Evolutionary conservation across 345 rosid genomes (phyloP).

Genomic region (Hirschfeldia incana): DNA sequence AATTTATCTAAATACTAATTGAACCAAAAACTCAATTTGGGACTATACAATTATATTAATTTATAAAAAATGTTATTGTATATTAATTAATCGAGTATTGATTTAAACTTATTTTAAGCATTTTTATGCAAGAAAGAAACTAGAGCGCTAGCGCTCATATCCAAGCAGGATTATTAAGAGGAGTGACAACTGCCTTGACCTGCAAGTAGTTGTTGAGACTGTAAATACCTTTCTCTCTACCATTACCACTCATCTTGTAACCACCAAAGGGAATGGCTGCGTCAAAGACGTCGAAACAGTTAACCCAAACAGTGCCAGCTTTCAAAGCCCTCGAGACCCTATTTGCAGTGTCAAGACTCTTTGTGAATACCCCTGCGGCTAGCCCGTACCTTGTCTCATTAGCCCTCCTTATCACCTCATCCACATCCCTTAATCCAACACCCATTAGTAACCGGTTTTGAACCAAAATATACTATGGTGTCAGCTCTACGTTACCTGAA

Average conservation of each 20-base stretch:
- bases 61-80: too few species aligned
- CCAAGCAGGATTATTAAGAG: constrained; percentile 85
- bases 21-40: too few species aligned
- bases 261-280: constrained; percentile 97
- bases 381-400: constrained; percentile 67
- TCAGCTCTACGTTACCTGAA: constrained; percentile 56
- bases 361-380: constrained; percentile 92
- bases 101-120: constrained; percentile 3
- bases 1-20: too few species aligned
- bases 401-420: constrained; percentile 76
- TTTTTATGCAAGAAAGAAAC: constrained; percentile 1
- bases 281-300: constrained; percentile 86
- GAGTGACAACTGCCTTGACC: constrained; percentile 86
- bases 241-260: constrained; percentile 93
- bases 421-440: constrained; percentile 52
- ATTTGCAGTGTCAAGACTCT: constrained; percentile 66
- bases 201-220: constrained; percentile 87
- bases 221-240: constrained; percentile 94
- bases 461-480: neutral
- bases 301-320: constrained; percentile 88
- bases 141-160: constrained; percentile 38
- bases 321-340: constrained; percentile 66
- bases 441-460: neutral
- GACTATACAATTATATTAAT: too few species aligned
- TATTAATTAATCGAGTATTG: too few species aligned